Evolutionary conservation across 495 filamentous ascomycete genomes (phyloP), one percentile per base, ranked within the genome.

Genomic region (Hamigera avellanea): DNA sequence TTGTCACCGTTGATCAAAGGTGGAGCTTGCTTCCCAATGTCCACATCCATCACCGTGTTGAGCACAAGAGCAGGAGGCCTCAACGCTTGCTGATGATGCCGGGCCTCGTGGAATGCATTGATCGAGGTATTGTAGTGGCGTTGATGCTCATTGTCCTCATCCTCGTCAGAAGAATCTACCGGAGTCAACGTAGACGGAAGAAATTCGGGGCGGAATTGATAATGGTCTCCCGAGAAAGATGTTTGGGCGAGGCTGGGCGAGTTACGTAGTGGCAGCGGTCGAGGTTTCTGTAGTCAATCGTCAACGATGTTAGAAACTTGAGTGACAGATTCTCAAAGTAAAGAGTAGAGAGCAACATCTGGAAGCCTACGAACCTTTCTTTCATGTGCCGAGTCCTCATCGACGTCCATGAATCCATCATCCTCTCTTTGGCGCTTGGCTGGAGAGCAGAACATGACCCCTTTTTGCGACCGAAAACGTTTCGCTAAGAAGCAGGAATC

Each of bases 21-120:
- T 63, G 52, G 26, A 45, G 31, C 14, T 7, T 54, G 67, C 72
- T 31, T 75, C 27, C 74, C 67, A 42, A 64, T 64, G 42, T 80
- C 78, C 21, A 60, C 40, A 48, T 80, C 73, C 33, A 59, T 54
- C 7, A 43, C 35, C 10, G 40, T 41, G 19, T 59, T 42, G 10
- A 46, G 13, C 1, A 37, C 40, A 9, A 50, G 38, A 2, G 32
- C 16, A 7, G 39, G 15, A 8, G 44, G 43, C 9, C 18, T 31
- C 26, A 36, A 19, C 10, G 6, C 32, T 19, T 33, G 15, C 15
- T 33, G 32, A 33, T 10, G 15, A 4, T 15, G 32, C n/a, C 29
- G 8, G 8, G 14, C 6, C 6, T 6, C 14, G 6, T 15, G 6
- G 6, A 32, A 15, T 7, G 8, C 29, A 8, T 13, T 15, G 14